Percentiles rank a stretch among this genome's conserved stretches.
Conservation (phyloP, 2,329 filamentous ascomycete species). For the Elsinoe arachidis region DNA sequence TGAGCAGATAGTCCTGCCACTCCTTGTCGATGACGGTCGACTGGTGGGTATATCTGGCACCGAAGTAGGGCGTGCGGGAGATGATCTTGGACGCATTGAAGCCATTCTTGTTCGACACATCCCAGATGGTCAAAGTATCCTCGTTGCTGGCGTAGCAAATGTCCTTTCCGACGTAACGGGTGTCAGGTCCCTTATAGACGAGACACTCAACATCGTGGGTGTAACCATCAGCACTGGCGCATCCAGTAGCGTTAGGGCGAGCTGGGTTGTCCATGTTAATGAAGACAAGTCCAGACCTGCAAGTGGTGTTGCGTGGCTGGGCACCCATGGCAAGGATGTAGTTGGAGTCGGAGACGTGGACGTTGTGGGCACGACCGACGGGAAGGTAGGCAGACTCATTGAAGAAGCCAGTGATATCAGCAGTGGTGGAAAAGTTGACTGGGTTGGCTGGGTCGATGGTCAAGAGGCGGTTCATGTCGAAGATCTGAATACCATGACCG, state of each 20-base stretch:
- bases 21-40: constrained; percentile 43
- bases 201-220: constrained; percentile 51
- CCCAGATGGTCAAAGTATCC: constrained; percentile 36
- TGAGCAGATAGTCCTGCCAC: constrained; percentile 39
- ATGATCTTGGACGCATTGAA: constrained; percentile 33
- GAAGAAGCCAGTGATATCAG: constrained; percentile 37
- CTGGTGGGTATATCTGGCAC: constrained; percentile 45
- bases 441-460: constrained; percentile 38
- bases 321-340: constrained; percentile 38
- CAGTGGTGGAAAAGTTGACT: constrained; percentile 38
- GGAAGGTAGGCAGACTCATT: constrained; percentile 29
- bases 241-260: constrained; percentile 44
- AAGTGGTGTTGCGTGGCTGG: constrained; percentile 35
- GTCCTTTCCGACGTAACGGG: constrained; percentile 36
- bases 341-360: constrained; percentile 42
- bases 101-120: constrained; percentile 37
- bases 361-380: constrained; percentile 43
- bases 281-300: constrained; percentile 45
- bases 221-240: constrained; percentile 44
- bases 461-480: constrained; percentile 52
- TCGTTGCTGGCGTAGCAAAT: constrained; percentile 48
- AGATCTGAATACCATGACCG: constrained; percentile 52
- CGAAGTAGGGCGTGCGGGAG: constrained; percentile 41
- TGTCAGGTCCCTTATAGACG: constrained; percentile 42
- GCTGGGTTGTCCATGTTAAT: constrained; percentile 44